Conservation (phyloP, 345 rosid genomes). For the Laguncularia racemosa region DNA sequence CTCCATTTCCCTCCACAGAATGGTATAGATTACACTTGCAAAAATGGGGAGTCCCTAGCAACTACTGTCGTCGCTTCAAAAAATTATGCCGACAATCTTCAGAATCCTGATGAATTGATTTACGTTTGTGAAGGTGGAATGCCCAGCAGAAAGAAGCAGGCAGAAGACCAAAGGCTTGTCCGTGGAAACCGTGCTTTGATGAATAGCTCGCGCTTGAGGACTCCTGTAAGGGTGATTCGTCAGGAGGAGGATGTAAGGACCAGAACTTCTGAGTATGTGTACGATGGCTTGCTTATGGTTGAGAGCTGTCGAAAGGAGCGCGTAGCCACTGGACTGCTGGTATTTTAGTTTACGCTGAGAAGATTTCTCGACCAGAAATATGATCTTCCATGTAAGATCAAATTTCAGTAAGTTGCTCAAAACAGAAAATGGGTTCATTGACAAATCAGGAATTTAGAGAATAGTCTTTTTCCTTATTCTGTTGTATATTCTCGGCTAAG, state of each 20-base stretch:
- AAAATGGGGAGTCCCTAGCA: not conserved
- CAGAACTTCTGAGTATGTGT: constrained; percentile 1
- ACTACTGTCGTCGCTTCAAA: constrained; percentile 16
- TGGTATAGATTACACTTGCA: constrained; percentile 11
- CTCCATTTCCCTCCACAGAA: constrained; percentile 8
- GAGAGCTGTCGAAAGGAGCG: not conserved
- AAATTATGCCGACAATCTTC: constrained; percentile 4
- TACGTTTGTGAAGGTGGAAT: constrained; percentile 19
- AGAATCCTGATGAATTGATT: constrained; percentile 9
- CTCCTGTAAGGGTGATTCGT: constrained; percentile 19
- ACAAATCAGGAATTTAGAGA: too few species aligned
- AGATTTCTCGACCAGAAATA: constrained; percentile 1
- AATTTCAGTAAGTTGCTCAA: too few species aligned
- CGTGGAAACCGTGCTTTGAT: constrained; percentile 16
- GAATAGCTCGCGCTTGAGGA: constrained; percentile 9
- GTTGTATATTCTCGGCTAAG: too few species aligned
- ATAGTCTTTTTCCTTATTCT: too few species aligned
- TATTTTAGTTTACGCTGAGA: constrained; percentile 12
- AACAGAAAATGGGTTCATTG: too few species aligned
- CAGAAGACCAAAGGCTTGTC: constrained; percentile 13
- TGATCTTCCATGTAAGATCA: too few species aligned
- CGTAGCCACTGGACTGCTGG: not conserved
- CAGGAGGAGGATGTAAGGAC: not conserved
- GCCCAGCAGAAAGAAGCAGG: not conserved
- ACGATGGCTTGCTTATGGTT: constrained; percentile 19